Evolutionary conservation across 768 basidiomycete genomes (phyloP).

Genomic region (Rhodotorula diobovata): DNA sequence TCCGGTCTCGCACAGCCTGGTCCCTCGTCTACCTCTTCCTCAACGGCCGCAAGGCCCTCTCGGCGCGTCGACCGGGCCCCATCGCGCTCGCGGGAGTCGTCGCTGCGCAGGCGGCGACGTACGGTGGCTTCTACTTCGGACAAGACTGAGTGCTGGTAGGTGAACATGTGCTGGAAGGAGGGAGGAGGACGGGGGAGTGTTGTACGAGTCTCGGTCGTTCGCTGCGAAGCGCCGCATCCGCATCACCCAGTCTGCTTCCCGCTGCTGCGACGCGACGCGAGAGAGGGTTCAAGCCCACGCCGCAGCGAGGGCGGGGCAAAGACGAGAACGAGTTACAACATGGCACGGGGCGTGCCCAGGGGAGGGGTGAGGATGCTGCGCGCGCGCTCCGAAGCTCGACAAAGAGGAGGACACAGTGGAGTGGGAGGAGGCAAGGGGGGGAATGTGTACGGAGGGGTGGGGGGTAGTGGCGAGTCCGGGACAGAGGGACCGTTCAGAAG

Average conservation of each 20-base stretch:
- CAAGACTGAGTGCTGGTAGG: not conserved
- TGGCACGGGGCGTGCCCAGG: too few species aligned
- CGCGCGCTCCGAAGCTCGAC: not conserved
- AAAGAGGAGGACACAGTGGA: not conserved
- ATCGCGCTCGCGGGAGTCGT: constrained; percentile 11
- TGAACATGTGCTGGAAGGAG: too few species aligned
- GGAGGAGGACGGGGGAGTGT: not conserved
- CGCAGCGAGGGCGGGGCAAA: too few species aligned
- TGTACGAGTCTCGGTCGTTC: too few species aligned
- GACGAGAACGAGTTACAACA: not conserved
- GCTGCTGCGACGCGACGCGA: too few species aligned
- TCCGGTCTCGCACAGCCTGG: constrained; percentile 21
- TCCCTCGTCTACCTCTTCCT: constrained; percentile 38
- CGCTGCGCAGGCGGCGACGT: constrained; percentile 7
- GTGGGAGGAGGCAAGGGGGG: too few species aligned
- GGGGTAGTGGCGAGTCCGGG: too few species aligned
- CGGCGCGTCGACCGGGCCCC: constrained; percentile 20
- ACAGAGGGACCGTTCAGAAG: too few species aligned
- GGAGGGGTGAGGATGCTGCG: too few species aligned
- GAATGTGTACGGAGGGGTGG: too few species aligned
- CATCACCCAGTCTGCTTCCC: not conserved
- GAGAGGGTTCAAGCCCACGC: too few species aligned
- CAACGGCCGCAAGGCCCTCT: constrained; percentile 25
- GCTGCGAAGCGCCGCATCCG: not conserved
- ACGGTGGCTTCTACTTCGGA: constrained; percentile 24